Conservation (phyloP, 108 stramenopile genomes). For the Cyclotella cryptica region DNA sequence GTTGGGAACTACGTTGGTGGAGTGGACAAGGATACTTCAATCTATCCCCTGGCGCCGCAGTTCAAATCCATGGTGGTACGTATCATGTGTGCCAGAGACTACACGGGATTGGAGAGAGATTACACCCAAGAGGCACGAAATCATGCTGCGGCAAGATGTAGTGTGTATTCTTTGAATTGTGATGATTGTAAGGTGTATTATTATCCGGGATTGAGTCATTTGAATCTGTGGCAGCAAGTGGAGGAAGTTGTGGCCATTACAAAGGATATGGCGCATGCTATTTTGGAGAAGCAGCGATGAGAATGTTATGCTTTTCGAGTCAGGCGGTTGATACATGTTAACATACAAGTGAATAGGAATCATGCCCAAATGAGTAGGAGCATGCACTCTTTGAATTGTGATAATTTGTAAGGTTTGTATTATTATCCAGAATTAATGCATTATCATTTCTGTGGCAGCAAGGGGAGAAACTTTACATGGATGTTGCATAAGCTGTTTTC, state of each 20-base stretch:
- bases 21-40: slow-evolving; percentile 17
- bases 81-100: slow-evolving; percentile 28
- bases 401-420: too few species aligned
- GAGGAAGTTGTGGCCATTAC: slow-evolving; percentile 19
- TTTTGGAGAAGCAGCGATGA: background rate
- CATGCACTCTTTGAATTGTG: too few species aligned
- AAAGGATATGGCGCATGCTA: slow-evolving; percentile 11
- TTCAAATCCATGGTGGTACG: slow-evolving; percentile 17
- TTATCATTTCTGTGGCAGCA: too few species aligned
- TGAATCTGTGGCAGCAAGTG: slow-evolving; percentile 27
- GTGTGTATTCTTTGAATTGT: background rate
- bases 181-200: slow-evolving; percentile 14
- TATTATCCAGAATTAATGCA: too few species aligned
- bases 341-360: too few species aligned
- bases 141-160: slow-evolving; percentile 30
- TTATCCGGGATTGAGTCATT: slow-evolving; percentile 24
- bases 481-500: too few species aligned
- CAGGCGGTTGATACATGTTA: too few species aligned
- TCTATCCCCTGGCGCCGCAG: slow-evolving; percentile 23
- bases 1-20: slow-evolving; percentile 24
- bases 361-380: too few species aligned
- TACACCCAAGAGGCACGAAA: slow-evolving; percentile 30
- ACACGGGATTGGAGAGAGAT: slow-evolving; percentile 26
- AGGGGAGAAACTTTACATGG: too few species aligned
- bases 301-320: too few species aligned